Conservation (phyloP, 495 filamentous ascomycete genomes). For the Xylaria castorea region DNA sequence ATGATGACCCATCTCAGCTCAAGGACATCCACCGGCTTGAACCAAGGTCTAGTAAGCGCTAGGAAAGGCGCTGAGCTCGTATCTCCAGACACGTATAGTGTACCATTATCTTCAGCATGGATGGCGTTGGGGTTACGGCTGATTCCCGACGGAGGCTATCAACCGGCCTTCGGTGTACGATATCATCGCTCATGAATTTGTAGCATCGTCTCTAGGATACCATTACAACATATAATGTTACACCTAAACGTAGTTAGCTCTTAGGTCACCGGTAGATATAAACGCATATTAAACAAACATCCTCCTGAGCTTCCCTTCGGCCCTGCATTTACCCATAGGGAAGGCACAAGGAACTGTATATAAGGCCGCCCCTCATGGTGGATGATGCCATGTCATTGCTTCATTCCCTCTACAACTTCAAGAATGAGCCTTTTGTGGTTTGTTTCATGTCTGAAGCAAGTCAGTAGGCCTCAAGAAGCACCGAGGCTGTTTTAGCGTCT, state of each 20-base stretch:
- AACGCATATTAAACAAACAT: neutral
- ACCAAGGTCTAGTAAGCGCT: neutral
- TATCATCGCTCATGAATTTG: neutral
- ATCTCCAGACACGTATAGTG: neutral
- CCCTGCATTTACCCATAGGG: neutral
- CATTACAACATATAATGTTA: neutral
- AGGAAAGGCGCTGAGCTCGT: neutral
- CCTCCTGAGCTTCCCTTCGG: neutral
- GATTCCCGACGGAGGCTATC: neutral
- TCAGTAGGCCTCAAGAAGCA: constrained; percentile 7
- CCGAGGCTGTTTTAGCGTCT: neutral
- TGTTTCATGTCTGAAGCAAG: constrained; percentile 3
- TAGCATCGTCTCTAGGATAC: neutral
- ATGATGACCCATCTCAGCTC: constrained; percentile 27
- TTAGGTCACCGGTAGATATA: neutral
- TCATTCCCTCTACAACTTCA: neutral
- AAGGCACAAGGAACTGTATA: neutral
- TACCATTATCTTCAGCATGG: constrained; percentile 19
- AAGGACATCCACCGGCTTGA: constrained; percentile 5
- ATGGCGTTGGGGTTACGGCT: constrained; percentile 20
- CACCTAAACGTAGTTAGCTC: neutral
- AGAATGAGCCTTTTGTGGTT: neutral
- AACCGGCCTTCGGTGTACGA: neutral
- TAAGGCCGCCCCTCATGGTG: neutral
- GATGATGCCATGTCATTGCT: neutral